phyloP scores from a whole-genome alignment of 176 grass and related monocot species.

The barley (Hordeum vulgare) region DNA sequence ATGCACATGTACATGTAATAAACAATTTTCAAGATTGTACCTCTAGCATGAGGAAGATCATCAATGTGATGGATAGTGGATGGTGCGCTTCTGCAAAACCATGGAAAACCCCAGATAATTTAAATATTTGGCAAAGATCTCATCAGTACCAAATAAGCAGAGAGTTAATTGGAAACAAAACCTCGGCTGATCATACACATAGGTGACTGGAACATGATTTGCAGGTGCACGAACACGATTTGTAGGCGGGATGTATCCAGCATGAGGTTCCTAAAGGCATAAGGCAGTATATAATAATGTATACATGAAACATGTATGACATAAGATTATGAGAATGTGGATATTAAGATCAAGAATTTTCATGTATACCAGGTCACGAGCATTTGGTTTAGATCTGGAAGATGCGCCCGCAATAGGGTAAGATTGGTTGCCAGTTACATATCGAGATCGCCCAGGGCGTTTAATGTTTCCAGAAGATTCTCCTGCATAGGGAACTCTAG shows the following conservation, averaged over 20 bases:
- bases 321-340: neutral
- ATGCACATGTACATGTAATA: conserved; percentile 6
- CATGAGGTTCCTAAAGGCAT: conserved; percentile 56
- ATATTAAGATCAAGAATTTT: conserved; percentile 4
- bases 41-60: conserved; percentile 39
- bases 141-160: conserved; percentile 8
- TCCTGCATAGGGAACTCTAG: conserved; percentile 5
- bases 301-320: conserved; percentile 1
- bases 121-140: neutral
- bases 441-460: conserved; percentile 23
- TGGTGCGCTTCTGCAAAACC: conserved; percentile 25
- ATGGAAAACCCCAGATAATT: conserved; percentile 28
- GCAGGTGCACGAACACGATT: conserved; percentile 25
- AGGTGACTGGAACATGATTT: conserved; percentile 14
- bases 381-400: conserved; percentile 44
- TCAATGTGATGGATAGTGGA: conserved; percentile 18
- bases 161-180: conserved; percentile 9
- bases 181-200: conserved; percentile 39
- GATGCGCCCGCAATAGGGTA: neutral
- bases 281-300: neutral
- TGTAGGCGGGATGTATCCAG: conserved; percentile 48
- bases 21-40: conserved; percentile 35
- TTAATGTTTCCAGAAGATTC: neutral
- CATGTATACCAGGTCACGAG: conserved; percentile 48
- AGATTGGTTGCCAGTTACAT: conserved; percentile 22